Conservation (phyloP, 139 green algal genomes). For the Chlamydomonas sp. region DNA sequence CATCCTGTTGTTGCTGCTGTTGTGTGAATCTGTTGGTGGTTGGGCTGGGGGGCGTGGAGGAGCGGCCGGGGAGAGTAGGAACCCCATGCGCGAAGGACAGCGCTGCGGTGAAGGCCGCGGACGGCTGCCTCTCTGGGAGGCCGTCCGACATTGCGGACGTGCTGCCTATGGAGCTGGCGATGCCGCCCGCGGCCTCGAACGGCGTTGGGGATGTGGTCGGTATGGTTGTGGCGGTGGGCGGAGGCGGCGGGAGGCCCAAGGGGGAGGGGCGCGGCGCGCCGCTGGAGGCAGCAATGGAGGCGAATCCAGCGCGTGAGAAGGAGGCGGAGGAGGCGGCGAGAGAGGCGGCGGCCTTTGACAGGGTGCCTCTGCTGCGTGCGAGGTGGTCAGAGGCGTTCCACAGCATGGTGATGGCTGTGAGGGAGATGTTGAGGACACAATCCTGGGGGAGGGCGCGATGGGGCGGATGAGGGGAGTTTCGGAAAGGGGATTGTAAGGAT, state of each 20-base stretch:
- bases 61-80: neutral
- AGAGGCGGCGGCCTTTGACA: slow-evolving; percentile 1
- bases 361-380: slow-evolving; percentile 39
- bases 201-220: too few relatives aligned
- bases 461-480: too few relatives aligned
- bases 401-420: slow-evolving; percentile 89
- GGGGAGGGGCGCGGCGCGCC: too few relatives aligned
- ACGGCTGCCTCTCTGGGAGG: slow-evolving; percentile 3
- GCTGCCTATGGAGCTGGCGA: too few relatives aligned
- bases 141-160: neutral
- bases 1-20: neutral
- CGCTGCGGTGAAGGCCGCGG: slow-evolving; percentile 17
- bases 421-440: slow-evolving; percentile 87
- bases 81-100: slow-evolving; percentile 31
- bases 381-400: slow-evolving; percentile 91
- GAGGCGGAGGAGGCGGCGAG: neutral
- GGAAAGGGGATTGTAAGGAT: too few relatives aligned
- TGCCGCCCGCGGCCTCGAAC: too few relatives aligned
- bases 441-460: slow-evolving; percentile 36
- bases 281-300: too few relatives aligned
- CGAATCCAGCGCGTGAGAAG: too few relatives aligned
- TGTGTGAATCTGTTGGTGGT: neutral
- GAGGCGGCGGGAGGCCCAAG: too few relatives aligned
- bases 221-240: too few relatives aligned
- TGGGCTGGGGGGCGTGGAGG: neutral